These are phyloP conservation scores for Rhodosporidiobolus odoratus DNA, from an alignment of 768 basidiomycete genomes.

Conservation along the genomic window DNA sequence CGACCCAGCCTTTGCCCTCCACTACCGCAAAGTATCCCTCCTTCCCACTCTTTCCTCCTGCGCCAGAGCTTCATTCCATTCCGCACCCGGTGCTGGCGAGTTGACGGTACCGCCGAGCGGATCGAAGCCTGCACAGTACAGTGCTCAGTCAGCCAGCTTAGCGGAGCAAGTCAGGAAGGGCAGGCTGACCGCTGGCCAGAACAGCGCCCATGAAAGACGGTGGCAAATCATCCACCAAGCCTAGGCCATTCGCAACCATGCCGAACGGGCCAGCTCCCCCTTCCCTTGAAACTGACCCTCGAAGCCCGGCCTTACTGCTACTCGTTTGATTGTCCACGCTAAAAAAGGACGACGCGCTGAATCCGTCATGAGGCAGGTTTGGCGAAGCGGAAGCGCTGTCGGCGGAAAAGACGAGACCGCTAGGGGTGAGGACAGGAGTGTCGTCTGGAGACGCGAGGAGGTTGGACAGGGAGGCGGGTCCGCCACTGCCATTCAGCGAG, in stretches of 20 bases:
- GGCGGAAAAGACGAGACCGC: not conserved
- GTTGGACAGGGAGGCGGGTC: not conserved
- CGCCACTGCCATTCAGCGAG: not conserved
- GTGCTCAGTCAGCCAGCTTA: not conserved
- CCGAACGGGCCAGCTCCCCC: not conserved
- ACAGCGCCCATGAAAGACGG: not conserved
- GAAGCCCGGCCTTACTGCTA: not conserved
- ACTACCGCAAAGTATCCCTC: not conserved
- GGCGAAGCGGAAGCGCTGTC: not conserved
- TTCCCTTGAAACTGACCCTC: not conserved
- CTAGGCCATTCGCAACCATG: not conserved
- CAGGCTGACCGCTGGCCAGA: not conserved
- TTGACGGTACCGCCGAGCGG: conserved; percentile 11
- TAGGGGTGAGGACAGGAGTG: not conserved
- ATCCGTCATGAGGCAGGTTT: not conserved
- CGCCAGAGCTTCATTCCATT: not conserved
- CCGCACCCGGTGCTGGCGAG: not conserved
- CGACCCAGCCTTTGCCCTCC: too few relatives aligned
- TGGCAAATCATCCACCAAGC: conserved; percentile 1
- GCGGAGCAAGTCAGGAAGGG: not conserved
- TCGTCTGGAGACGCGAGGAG: not conserved
- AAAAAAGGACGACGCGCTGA: not conserved
- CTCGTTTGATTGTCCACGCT: not conserved
- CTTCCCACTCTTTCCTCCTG: not conserved
- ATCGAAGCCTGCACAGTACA: not conserved